Conservation (phyloP, 2,329 filamentous ascomycete species). For the Mycosphaerella sp. region DNA sequence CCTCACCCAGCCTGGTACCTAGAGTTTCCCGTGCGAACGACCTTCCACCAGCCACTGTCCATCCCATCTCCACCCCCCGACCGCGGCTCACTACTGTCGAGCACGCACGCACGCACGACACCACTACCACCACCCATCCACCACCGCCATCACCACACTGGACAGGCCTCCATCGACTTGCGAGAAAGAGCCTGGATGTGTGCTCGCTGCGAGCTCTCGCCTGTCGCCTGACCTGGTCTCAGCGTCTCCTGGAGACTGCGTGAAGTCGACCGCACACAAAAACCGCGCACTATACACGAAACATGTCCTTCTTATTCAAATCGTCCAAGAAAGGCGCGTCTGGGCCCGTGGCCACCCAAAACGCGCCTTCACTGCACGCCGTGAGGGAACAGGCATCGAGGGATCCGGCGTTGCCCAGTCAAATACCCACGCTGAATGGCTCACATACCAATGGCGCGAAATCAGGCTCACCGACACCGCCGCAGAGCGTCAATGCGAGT, state of each 20-base stretch:
- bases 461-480: conserved; percentile 49
- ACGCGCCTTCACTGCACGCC: conserved; percentile 41
- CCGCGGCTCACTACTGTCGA: background rate
- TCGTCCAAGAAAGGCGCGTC: conserved; percentile 36
- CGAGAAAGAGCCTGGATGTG: conserved; percentile 6
- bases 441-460: conserved; percentile 23
- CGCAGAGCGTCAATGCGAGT: conserved; percentile 59
- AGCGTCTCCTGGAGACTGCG: conserved; percentile 7
- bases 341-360: conserved; percentile 16
- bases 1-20: background rate
- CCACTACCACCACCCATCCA: background rate
- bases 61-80: background rate
- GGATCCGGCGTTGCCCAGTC: conserved; percentile 36
- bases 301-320: conserved; percentile 49
- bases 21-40: background rate
- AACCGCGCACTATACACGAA: conserved; percentile 3
- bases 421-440: conserved; percentile 45
- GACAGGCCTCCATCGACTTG: background rate
- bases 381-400: conserved; percentile 52
- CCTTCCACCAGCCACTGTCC: background rate
- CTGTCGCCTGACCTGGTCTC: conserved; percentile 9
- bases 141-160: background rate
- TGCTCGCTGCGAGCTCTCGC: conserved; percentile 1
- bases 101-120: background rate
- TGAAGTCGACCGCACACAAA: background rate